Evolutionary conservation across 1,139 yeast genomes (phyloP).

Genomic region (Pichia sp.): DNA sequence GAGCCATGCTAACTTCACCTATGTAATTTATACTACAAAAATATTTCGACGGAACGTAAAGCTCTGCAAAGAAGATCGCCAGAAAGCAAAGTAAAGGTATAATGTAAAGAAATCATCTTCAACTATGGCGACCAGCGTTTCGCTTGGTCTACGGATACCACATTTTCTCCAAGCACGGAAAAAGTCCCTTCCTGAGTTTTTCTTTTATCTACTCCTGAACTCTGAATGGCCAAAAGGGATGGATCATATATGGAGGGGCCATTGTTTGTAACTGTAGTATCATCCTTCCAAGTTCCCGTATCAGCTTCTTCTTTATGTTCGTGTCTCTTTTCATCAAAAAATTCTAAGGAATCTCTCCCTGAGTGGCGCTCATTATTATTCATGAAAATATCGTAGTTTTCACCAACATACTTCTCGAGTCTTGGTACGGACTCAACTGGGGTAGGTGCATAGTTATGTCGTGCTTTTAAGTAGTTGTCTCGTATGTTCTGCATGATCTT

Average conservation of each 20-base stretch:
- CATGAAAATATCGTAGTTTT: background rate
- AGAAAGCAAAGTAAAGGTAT: background rate
- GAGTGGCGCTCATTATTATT: background rate
- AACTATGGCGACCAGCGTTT: slow-evolving; percentile 12
- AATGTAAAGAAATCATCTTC: background rate
- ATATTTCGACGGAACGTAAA: background rate
- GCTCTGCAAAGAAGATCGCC: too few species aligned
- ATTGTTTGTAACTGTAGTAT: background rate
- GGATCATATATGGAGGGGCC: too few species aligned
- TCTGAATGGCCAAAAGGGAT: background rate
- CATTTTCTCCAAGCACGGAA: slow-evolving; percentile 13
- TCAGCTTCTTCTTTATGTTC: background rate
- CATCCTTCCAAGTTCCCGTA: background rate
- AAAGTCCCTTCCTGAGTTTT: slow-evolving; percentile 5
- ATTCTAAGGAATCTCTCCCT: background rate
- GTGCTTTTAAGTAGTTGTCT: slow-evolving; percentile 7
- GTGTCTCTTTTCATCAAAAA: background rate
- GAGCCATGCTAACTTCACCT: background rate
- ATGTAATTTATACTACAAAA: too few species aligned
- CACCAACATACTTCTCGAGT: background rate
- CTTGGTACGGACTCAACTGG: slow-evolving; percentile 8
- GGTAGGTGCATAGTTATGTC: slow-evolving; percentile 4
- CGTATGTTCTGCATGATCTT: slow-evolving; percentile 7
- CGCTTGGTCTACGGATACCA: slow-evolving; percentile 9
- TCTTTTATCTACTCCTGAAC: background rate